These are phyloP conservation scores for Prunus mume DNA, from an alignment of 306 rosid genomes.

Conservation along the genomic window DNA sequence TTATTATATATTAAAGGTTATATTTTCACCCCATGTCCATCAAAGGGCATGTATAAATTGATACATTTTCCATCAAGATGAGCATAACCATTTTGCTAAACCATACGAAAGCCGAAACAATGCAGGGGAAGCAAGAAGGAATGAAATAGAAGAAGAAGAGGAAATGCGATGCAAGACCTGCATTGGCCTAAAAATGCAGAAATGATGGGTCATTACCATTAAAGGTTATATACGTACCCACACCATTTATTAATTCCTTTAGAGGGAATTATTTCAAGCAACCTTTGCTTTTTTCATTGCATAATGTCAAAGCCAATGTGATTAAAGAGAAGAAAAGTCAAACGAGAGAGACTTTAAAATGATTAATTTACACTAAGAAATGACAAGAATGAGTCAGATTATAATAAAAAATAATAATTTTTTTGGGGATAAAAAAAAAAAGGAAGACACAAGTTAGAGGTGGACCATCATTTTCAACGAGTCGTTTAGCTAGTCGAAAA, in stretches of 20 bases:
- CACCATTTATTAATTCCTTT: slow-evolving; percentile 20
- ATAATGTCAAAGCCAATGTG: slow-evolving; percentile 32
- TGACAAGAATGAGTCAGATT: not conserved
- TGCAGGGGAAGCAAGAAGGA: too few relatives aligned
- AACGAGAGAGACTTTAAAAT: slow-evolving; percentile 23
- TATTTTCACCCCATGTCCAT: too few relatives aligned
- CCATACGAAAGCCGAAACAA: too few relatives aligned
- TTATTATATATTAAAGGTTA: too few relatives aligned
- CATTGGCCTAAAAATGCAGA: too few relatives aligned
- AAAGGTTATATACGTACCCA: not conserved
- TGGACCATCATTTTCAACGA: not conserved
- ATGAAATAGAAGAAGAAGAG: too few relatives aligned
- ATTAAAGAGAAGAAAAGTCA: slow-evolving; percentile 40
- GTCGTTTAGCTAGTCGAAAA: not conserved
- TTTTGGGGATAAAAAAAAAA: not conserved
- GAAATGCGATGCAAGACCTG: too few relatives aligned
- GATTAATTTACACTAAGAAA: not conserved
- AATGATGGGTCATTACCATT: too few relatives aligned
- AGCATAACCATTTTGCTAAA: too few relatives aligned
- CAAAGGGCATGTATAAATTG: too few relatives aligned
- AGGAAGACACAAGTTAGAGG: not conserved
- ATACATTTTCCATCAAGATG: too few relatives aligned
- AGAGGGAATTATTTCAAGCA: slow-evolving; percentile 28
- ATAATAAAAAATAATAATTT: too few relatives aligned
- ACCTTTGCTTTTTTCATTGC: slow-evolving; percentile 31